phyloP scores from a whole-genome alignment of 1,284 basidiomycete species.

The Tilletia indica region DNA sequence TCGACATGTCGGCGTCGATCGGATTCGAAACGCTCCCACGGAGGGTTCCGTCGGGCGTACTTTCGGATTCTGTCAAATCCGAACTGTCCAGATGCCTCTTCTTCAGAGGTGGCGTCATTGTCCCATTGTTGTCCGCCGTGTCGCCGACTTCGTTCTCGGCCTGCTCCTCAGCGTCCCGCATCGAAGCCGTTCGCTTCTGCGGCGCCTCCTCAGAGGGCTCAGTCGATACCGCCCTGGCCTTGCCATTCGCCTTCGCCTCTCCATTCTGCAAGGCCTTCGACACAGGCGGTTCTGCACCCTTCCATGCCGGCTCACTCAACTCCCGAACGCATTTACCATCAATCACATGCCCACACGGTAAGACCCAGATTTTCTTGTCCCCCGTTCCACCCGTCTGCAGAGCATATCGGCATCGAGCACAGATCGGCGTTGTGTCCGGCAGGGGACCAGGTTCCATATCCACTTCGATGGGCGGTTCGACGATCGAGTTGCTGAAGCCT shows the following conservation, averaged over 20 bases:
- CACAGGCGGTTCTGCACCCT: background rate
- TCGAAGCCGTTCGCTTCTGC: background rate
- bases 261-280: background rate
- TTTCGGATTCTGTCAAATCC: background rate
- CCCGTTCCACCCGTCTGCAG: slow-evolving; percentile 38
- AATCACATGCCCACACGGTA: slow-evolving; percentile 50
- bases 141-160: background rate
- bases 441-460: slow-evolving; percentile 42
- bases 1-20: slow-evolving; percentile 1
- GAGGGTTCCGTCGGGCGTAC: too few species aligned
- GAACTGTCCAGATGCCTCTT: background rate
- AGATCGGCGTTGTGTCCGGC: slow-evolving; percentile 48
- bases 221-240: background rate
- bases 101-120: background rate
- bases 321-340: slow-evolving; percentile 44
- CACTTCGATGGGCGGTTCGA: slow-evolving; percentile 50
- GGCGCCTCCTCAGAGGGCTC: background rate
- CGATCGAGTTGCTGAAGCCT: slow-evolving; percentile 36
- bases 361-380: slow-evolving; percentile 41
- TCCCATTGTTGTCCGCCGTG: too few species aligned
- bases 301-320: slow-evolving; percentile 26
- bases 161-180: slow-evolving; percentile 3
- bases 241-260: slow-evolving; percentile 10
- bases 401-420: slow-evolving; percentile 39
- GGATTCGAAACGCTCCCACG: background rate